A percentile compares a stretch with the other conserved stretches of the same genome.
Conservation (phyloP, 1,284 basidiomycete genomes). For the Cystobasidiaceae sp. region DNA sequence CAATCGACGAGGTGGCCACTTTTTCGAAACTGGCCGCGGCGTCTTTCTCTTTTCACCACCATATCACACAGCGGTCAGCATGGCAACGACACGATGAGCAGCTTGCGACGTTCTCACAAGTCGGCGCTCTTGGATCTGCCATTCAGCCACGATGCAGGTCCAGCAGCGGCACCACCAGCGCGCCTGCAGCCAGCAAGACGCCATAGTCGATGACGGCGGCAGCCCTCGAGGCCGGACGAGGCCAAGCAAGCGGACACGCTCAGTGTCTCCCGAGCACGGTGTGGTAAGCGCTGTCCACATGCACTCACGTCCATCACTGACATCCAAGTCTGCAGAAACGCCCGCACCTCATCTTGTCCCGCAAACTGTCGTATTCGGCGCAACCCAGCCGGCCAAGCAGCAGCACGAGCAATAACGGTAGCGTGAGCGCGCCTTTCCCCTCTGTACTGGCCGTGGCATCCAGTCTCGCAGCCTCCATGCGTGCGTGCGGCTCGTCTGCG, state of each 20-base stretch:
- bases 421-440: conserved; percentile 11
- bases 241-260: conserved; percentile 18
- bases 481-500: not conserved
- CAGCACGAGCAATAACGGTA: not conserved
- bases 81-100: no score
- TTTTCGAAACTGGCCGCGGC: no score
- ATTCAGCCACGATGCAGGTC: not conserved
- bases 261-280: conserved; percentile 15
- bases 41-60: no score
- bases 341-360: conserved; percentile 10
- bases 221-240: not conserved
- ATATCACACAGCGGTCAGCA: no score
- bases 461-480: conserved; percentile 1
- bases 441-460: conserved; percentile 15
- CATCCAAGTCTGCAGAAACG: conserved; percentile 10
- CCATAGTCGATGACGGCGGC: no score
- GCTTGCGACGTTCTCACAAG: no score
- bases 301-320: not conserved
- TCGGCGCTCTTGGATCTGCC: no score
- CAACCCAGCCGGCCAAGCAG: not conserved
- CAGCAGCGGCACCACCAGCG: conserved; percentile 1
- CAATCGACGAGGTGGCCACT: no score
- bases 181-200: no score
- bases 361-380: conserved; percentile 17
- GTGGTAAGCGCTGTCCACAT: no score